phyloP scores from a whole-genome alignment of 2,329 filamentous ascomycete genomes.

The Colletotrichum godetiae region DNA sequence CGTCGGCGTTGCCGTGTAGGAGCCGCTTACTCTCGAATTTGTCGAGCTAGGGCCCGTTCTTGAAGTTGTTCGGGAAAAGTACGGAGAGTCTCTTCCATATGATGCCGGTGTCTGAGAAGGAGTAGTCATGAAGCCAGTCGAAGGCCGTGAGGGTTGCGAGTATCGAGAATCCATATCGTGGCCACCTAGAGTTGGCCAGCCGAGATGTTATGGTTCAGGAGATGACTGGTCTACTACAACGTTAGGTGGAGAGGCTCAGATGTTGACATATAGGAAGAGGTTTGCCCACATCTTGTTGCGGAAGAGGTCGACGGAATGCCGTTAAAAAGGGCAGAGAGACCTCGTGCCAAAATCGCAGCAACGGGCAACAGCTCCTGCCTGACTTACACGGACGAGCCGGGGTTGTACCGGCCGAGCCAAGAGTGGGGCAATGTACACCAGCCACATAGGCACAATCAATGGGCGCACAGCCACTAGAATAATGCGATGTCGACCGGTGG shows the following conservation, averaged over 20 bases:
- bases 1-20: background rate
- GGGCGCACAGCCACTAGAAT: constrained; percentile 9
- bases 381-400: constrained; percentile 30
- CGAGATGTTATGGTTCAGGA: background rate
- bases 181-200: background rate
- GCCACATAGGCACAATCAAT: background rate
- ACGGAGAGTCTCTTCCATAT: constrained; percentile 4
- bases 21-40: background rate
- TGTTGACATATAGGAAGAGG: background rate
- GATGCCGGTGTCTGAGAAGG: background rate
- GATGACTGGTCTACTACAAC: background rate
- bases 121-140: background rate
- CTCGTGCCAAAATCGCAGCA: background rate
- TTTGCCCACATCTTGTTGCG: rapidly evolving
- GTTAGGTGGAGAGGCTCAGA: background rate
- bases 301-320: background rate
- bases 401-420: constrained; percentile 2
- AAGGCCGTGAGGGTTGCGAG: background rate
- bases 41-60: constrained; percentile 14
- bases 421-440: constrained; percentile 13
- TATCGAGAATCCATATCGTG: background rate
- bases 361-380: constrained; percentile 9
- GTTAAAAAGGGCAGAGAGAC: background rate
- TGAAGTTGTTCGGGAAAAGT: constrained; percentile 37
- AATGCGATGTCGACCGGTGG: constrained; percentile 25